Conservation (phyloP, 257 asterid genomes). For the Scutellaria minor region DNA sequence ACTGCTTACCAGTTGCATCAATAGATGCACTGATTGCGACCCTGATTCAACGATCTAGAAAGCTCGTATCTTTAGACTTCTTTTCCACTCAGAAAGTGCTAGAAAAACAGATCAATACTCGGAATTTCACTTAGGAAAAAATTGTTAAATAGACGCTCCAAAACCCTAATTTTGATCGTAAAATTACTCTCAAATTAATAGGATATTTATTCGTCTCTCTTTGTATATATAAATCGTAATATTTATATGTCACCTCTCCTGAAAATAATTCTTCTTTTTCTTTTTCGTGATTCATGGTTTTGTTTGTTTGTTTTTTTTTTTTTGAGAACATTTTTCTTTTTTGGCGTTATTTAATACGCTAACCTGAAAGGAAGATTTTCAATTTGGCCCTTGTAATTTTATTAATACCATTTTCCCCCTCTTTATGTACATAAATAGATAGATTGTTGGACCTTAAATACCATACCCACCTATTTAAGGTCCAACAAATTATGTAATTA, state of each 20-base stretch:
- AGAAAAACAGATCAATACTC: conserved; percentile 28
- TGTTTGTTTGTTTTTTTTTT: too few species aligned
- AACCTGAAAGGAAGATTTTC: background rate
- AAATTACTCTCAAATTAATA: background rate
- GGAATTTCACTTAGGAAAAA: conserved; percentile 4
- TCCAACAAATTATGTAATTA: too few species aligned
- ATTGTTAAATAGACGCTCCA: background rate
- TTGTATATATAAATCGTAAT: background rate
- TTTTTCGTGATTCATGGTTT: too few species aligned
- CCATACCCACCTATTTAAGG: too few species aligned
- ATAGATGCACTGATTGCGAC: conserved; percentile 25
- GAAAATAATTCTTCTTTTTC: background rate
- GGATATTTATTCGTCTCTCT: background rate
- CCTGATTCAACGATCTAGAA: conserved; percentile 34
- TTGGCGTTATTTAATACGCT: background rate
- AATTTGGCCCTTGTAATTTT: background rate
- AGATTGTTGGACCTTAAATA: too few species aligned
- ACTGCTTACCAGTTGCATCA: conserved; percentile 47
- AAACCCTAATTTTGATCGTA: conserved; percentile 37
- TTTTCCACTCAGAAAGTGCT: conserved; percentile 28
- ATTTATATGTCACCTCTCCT: background rate
- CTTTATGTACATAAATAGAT: too few species aligned
- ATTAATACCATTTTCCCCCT: too few species aligned
- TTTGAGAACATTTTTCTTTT: background rate
- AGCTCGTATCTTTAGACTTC: conserved; percentile 29